Evolutionary conservation across 352 stramenopile genomes (phyloP), one percentile per base, ranked within the genome.

Genomic region (Phytophthora ohioensis): DNA sequence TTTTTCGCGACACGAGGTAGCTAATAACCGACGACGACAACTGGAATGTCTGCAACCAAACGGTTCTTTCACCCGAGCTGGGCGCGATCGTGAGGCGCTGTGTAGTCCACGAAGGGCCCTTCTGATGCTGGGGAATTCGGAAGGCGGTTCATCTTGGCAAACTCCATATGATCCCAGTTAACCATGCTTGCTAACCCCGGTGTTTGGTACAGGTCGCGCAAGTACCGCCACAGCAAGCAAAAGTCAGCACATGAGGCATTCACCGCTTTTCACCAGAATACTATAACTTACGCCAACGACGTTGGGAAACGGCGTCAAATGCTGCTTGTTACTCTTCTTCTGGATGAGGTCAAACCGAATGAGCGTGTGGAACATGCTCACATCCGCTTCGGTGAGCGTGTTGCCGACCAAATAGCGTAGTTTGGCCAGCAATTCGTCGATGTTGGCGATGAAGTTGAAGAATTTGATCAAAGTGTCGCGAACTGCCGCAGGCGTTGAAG

Each of bases 271-370:
- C 21, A 21, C 1, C 1, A 21, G 21, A 27, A 27, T 2, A 27
- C 21, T 2, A 27, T 27, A 27, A 39, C 35, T 39, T 39, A 7
- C 3, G 35, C 35, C 7, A 11, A 39, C 11, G 35, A 11, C 7
- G 35, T 7, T 83, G 15, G 60, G 75, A 60, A 75, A 89, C 27
- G 90, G 73, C 9, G 62, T 71, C 43, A 91, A 32, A 48, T 85
- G 82, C 59, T 85, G 81, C 59, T 85, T 81, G 42, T 67, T 32
- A 10, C 38, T 43, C 61, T 62, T 62, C 21, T 12, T 7, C 21
- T 78, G 76, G 34, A 42, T 54, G 10, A 67, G 27, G 43, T 85
- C 79, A 31, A 76, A n/a, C 21, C 77, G 57, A n/a, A 80, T 68
- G 48, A 27, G 21, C 34, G 57, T 69, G 9, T 78, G 58, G 32